Evolutionary conservation across 2,329 filamentous ascomycete genomes (phyloP).

Genomic region (Fusarium lateritium): DNA sequence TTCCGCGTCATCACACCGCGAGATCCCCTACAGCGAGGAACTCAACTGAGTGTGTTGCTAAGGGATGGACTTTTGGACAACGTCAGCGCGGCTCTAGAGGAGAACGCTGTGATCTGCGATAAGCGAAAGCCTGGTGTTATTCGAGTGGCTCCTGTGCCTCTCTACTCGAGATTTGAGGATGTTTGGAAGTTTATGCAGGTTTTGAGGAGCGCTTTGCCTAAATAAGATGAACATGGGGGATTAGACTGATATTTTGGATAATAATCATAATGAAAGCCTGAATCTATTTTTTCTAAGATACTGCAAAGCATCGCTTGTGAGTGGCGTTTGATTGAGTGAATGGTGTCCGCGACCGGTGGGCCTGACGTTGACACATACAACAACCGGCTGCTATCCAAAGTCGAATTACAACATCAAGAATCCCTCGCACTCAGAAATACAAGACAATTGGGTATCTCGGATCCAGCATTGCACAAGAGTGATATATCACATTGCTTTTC

Average conservation of each 20-base stretch:
- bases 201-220: conserved; percentile 52
- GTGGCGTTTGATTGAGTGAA: too few relatives aligned
- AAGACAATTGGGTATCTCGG: not conserved
- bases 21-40: conserved; percentile 77
- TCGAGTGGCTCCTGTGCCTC: conserved; percentile 83
- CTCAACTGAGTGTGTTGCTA: conserved; percentile 83
- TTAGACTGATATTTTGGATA: conserved; percentile 12
- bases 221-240: not conserved
- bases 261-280: conserved; percentile 25
- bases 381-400: too few relatives aligned
- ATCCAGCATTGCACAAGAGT: not conserved
- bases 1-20: conserved; percentile 79
- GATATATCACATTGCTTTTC: conserved; percentile 10
- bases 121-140: conserved; percentile 90
- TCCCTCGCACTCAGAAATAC: too few relatives aligned
- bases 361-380: too few relatives aligned
- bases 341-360: too few relatives aligned
- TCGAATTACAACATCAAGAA: too few relatives aligned
- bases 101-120: conserved; percentile 81
- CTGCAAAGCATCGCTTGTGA: too few relatives aligned
- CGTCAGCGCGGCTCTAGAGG: conserved; percentile 74
- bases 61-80: conserved; percentile 77
- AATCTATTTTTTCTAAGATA: not conserved
- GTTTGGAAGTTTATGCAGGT: conserved; percentile 68
- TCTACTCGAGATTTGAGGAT: conserved; percentile 87